Conservation (phyloP, 2,329 filamentous ascomycete genomes). For the Paracamarosporium sp. region DNA sequence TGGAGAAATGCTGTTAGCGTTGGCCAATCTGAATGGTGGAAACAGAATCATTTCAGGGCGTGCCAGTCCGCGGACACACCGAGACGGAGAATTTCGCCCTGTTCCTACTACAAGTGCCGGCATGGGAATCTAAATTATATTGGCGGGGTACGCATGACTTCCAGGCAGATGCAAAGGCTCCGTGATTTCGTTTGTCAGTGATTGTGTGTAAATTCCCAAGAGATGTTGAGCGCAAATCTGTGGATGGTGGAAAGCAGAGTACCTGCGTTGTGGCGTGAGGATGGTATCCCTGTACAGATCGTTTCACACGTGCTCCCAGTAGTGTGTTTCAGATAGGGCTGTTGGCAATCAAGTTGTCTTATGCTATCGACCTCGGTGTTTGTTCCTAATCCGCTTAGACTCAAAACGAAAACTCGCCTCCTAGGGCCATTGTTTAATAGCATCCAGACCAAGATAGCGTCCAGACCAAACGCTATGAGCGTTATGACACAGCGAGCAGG, state of each 20-base stretch:
- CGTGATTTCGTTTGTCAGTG: background rate
- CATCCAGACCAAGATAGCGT: too few species aligned
- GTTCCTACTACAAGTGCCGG: background rate
- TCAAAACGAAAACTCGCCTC: background rate
- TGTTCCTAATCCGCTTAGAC: background rate
- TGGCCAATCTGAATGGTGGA: constrained; percentile 4
- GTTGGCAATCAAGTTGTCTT: background rate
- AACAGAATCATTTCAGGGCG: background rate
- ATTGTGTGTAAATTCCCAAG: background rate
- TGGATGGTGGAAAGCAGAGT: background rate
- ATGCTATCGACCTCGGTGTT: background rate
- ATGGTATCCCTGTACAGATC: background rate
- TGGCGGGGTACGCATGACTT: background rate
- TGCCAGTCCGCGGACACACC: background rate
- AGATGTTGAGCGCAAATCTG: background rate
- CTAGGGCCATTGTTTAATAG: too few species aligned
- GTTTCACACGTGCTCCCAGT: background rate
- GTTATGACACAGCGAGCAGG: too few species aligned
- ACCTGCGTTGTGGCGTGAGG: background rate
- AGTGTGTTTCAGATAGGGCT: constrained; percentile 3
- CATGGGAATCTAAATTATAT: background rate
- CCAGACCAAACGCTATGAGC: too few species aligned
- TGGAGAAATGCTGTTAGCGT: constrained; percentile 3
- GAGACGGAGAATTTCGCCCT: constrained; percentile 3
- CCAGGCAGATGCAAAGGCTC: background rate